Base-by-base conservation (phyloP, 2,329 filamentous ascomycete species). In the Fusarium sp. region DNA sequence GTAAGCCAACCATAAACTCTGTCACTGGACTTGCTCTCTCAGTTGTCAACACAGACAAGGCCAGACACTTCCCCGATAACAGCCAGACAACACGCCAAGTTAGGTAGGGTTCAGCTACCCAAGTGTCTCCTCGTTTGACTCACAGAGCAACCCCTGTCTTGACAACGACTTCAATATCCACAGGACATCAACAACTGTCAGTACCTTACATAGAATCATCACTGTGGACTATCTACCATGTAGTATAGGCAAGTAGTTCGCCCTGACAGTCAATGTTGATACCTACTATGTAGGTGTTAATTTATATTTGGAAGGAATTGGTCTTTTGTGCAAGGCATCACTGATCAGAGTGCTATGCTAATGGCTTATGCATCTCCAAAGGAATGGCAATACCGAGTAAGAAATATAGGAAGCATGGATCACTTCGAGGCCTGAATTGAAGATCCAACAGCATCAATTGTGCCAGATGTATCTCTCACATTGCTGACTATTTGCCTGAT, bases 181-280 rank as follows among this genome's bases (percentile, higher is more conserved):
- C 26, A 28, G 46, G 59, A 54, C 60, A 49, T 40, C 38, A 51
- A 51, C 21, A 26, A 23, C 45, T 40, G 24, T 26, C 32, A 17
- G 15, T 34, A 34, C 32, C 5, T 34, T 34, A 8, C 15, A 34
- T 34, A 8, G 15, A 15, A 11, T 45, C 28, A 34, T 23, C 30
- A 62, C 47, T 56, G 51, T 40, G 46, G 32, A 24, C 30, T 26
- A 38, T 32, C 15, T 8, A 30, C 26, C 7, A 23, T 23, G 23
- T 23, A 23, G 23, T 23, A 23, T 23, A 39, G 43, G 36, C 24
- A 23, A 40, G 40, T 24, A 17, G 48, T 40, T 50, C 45, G 42
- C 64, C 64, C 64, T 67, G 53, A 40, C 63, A 58, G 65, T 67
- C 63, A 14, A 32, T 19, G 38, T 34, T 38, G 52, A 53, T 39